Base-by-base conservation (phyloP, 2,329 filamentous ascomycete genomes). In the Penicillium thymicola region DNA sequence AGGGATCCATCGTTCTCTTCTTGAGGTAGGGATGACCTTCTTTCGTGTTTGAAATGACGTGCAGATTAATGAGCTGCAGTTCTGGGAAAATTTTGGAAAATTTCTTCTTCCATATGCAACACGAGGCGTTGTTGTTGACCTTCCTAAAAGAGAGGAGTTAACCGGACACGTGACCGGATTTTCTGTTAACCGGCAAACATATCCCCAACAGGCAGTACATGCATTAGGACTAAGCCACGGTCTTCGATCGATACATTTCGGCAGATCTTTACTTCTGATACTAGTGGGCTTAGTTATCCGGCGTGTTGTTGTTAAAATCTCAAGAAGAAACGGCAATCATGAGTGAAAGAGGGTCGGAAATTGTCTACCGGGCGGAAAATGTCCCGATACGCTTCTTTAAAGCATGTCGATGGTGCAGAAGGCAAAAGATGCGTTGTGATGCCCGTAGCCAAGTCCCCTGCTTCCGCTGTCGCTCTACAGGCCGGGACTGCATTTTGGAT, bases 51-150 rank as follows among this genome's bases (percentile, higher is more conserved):
- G 0, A 21, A 44, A 44, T 30, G n/a, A 30, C 9, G 2, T 28
- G 27, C 27, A 30, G 1, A 25, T 42, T 5, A 25, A 25, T 16
- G 7, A 2, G 9, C 23, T 23, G 13, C 7, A 41, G 13, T 25
- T 18, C 37, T 83, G 4, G 78, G 78, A 0, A 75, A 75, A 62
- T 78, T 78, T 82, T 62, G 16, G 43, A 16, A 16, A 23, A 45
- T 9, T 23, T 32, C n/a, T 1, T 46, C 13, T 46, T 46, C 2
- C 4, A 42, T 9, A 23, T 9, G 14, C 41, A 18, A 23, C 28
- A 14, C 14, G 9, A 51, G n/a, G 30, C 6, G 23, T 14, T 28
- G 40, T 23, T 42, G 23, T 28, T 25, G 10, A 40, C 55, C 41
- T 58, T 47, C 45, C 51, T 46, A 51, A 58, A 55, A 21, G 11